Percentiles rank a stretch among this genome's conserved stretches.
Conservation (phyloP, 306 rosid species). For the Notholithocarpus densiflorus region DNA sequence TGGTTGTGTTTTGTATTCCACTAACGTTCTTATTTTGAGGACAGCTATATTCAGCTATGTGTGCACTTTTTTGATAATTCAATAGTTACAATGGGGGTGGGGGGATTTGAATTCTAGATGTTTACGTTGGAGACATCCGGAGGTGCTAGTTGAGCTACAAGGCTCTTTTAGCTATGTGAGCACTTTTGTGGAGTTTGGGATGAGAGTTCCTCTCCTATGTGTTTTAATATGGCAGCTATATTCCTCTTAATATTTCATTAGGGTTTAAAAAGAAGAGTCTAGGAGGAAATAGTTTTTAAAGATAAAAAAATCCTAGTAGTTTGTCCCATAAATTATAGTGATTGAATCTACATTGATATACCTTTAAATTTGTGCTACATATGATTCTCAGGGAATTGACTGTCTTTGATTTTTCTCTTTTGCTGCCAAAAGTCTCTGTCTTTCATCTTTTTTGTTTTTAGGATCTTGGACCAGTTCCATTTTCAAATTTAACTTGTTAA, state of each 20-base stretch:
- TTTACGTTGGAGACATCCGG: too few species aligned
- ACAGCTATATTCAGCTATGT: neutral
- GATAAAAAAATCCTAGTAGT: neutral
- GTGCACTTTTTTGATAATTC: neutral
- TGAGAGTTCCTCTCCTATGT: neutral
- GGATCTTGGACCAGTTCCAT: neutral
- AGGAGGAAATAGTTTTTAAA: neutral
- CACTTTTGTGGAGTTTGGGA: neutral
- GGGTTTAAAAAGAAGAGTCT: neutral
- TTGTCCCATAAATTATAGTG: neutral
- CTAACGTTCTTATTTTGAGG: neutral
- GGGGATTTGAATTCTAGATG: too few species aligned
- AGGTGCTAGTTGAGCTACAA: too few species aligned
- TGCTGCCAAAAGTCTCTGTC: neutral
- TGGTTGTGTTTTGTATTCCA: neutral
- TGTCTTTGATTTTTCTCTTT: neutral
- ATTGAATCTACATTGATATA: neutral
- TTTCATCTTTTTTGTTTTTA: neutral
- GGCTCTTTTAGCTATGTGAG: neutral
- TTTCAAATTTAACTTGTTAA: neutral
- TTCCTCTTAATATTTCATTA: neutral
- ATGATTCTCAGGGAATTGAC: neutral
- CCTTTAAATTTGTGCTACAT: neutral
- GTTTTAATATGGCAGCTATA: neutral
- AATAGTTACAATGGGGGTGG: too few species aligned